A percentile compares a stretch with the other conserved stretches of the same genome.
Evolutionary conservation across 148 eudicot species (phyloP).

Genomic region (Rhododendron mucronatum): DNA sequence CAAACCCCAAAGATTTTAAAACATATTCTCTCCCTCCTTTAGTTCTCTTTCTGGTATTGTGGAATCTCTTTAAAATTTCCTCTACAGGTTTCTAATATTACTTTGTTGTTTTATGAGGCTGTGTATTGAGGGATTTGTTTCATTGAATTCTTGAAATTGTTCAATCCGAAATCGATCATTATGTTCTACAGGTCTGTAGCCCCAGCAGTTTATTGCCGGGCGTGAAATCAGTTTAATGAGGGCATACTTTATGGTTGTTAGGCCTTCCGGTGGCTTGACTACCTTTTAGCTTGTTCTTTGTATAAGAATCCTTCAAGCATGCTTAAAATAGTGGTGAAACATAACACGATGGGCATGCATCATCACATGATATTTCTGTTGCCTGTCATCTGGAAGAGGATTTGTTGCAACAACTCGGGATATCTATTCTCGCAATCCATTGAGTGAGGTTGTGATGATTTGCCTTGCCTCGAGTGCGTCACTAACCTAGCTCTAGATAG

Average conservation of each 20-base stretch:
- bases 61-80: not conserved
- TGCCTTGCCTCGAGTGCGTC: not conserved
- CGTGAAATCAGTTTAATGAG: not conserved
- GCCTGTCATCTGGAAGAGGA: not conserved
- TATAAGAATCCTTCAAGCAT: not conserved
- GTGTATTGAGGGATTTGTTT: not conserved
- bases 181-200: not conserved
- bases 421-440: not conserved
- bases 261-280: not conserved
- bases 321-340: not conserved
- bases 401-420: not conserved
- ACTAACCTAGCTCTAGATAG: not conserved
- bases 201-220: not conserved
- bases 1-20: not conserved
- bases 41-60: not conserved
- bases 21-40: not conserved
- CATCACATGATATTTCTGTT: not conserved
- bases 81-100: not conserved
- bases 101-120: not conserved
- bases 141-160: not conserved
- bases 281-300: not conserved
- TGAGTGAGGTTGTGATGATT: not conserved
- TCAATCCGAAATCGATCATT: not conserved
- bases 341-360: not conserved
- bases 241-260: not conserved